These are phyloP conservation scores for Chernovozyma sophiae-reginae DNA, from an alignment of 1,139 yeast genomes.

Conservation along the genomic window DNA sequence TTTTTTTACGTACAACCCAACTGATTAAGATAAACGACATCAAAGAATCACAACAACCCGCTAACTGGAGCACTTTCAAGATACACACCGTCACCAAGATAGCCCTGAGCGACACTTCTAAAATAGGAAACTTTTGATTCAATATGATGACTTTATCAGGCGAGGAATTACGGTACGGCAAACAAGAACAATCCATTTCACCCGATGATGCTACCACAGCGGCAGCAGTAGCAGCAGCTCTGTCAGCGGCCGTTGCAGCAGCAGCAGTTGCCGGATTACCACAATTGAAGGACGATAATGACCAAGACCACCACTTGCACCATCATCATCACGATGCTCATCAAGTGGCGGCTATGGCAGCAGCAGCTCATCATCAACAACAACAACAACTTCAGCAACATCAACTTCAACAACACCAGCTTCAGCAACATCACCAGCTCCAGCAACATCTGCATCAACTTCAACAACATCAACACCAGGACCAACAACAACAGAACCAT, in stretches of 20 bases:
- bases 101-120: too few relatives aligned
- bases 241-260: conserved; percentile 8
- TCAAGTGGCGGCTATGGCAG: conserved; percentile 5
- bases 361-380: not conserved
- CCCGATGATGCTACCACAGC: conserved; percentile 9
- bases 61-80: too few relatives aligned
- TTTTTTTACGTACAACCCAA: too few relatives aligned
- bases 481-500: not conserved
- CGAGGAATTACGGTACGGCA: conserved; percentile 6
- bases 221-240: conserved; percentile 8
- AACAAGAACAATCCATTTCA: conserved; percentile 2
- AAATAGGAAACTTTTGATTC: too few relatives aligned
- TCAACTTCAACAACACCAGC: conserved; percentile 4
- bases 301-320: conserved; percentile 1
- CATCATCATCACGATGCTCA: conserved; percentile 5
- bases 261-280: conserved; percentile 7
- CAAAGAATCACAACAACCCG: too few relatives aligned
- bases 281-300: conserved; percentile 4
- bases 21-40: too few relatives aligned
- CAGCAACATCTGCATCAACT: conserved; percentile 1
- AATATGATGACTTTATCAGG: conserved; percentile 7
- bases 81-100: too few relatives aligned
- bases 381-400: conserved; percentile 3
- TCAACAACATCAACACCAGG: conserved; percentile 2
- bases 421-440: conserved; percentile 3